A percentile compares a stretch with the other conserved stretches of the same genome.
phyloP scores from a whole-genome alignment of 805 yeast species.

The Saccharomycopsis synnaedendra region DNA sequence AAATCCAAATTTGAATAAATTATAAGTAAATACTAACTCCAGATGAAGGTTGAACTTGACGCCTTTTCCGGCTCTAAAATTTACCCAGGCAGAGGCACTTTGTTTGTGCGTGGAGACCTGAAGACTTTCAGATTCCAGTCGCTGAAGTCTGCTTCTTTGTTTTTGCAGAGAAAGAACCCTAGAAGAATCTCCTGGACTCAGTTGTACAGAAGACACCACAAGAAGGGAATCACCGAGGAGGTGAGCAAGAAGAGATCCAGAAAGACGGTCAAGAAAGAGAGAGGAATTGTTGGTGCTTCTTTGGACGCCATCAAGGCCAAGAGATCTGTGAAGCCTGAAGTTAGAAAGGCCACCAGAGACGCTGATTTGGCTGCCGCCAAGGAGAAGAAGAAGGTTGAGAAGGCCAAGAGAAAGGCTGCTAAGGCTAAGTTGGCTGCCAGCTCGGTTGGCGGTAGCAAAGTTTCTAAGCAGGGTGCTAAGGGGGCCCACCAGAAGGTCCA shows the following conservation, averaged over 20 bases:
- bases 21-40: no score
- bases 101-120: conserved; percentile 99
- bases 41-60: conserved; percentile 98
- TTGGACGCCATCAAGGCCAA: conserved; percentile 96
- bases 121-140: conserved; percentile 98
- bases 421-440: conserved; percentile 70
- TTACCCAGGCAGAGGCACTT: conserved; percentile 99
- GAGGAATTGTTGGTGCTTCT: conserved; percentile 99
- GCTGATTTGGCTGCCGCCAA: conserved; percentile 73
- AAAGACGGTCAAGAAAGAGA: conserved; percentile 96
- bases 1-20: no score
- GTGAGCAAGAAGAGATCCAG: conserved; percentile 93
- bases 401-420: conserved; percentile 92
- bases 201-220: conserved; percentile 99
- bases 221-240: conserved; percentile 99
- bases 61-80: conserved; percentile 98
- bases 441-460: conserved; percentile 51
- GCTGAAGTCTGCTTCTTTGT: conserved; percentile 94
- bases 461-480: conserved; percentile 94
- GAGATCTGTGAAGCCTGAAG: conserved; percentile 78
- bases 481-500: conserved; percentile 97
- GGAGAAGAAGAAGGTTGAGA: conserved; percentile 83
- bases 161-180: conserved; percentile 99
- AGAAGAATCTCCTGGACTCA: conserved; percentile 99
- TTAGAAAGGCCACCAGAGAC: conserved; percentile 59